Evolutionary conservation across 2,329 filamentous ascomycete species (phyloP).

Genomic region (Blumeria graminis): DNA sequence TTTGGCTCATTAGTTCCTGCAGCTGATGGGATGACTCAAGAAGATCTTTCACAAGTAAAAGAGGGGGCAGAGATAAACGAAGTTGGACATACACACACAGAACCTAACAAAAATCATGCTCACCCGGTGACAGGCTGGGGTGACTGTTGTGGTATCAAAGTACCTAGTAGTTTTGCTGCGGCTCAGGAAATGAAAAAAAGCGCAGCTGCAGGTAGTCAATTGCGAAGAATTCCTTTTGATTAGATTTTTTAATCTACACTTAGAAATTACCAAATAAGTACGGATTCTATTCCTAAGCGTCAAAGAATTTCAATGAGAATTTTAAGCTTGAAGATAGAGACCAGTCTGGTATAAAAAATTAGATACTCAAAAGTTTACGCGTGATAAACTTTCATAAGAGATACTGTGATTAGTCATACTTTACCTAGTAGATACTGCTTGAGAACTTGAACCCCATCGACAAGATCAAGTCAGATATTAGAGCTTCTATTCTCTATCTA

Average conservation of each 20-base stretch:
- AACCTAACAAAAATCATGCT: constrained; percentile 42
- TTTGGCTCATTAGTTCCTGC: constrained; percentile 74
- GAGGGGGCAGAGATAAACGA: constrained; percentile 24
- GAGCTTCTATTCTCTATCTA: too few species aligned
- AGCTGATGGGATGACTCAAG: constrained; percentile 54
- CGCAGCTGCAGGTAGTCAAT: constrained; percentile 28
- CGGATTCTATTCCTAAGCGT: too few species aligned
- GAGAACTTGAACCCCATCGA: too few species aligned
- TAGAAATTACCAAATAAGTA: not conserved
- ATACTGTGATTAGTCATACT: too few species aligned
- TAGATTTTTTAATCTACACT: constrained; percentile 17
- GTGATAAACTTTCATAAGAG: too few species aligned
- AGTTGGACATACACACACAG: constrained; percentile 34
- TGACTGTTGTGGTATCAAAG: constrained; percentile 94
- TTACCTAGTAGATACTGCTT: too few species aligned
- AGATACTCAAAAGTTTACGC: too few species aligned
- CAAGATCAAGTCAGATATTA: too few species aligned
- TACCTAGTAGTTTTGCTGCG: constrained; percentile 80
- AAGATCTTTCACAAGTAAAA: constrained; percentile 22
- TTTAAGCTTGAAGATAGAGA: too few species aligned
- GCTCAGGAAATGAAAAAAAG: constrained; percentile 70
- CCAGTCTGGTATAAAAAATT: too few species aligned
- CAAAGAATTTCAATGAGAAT: too few species aligned
- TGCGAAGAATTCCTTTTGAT: constrained; percentile 64
- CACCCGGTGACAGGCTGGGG: constrained; percentile 61